Conservation (phyloP, 257 asterid genomes). For the Solanum ossicruentum region DNA sequence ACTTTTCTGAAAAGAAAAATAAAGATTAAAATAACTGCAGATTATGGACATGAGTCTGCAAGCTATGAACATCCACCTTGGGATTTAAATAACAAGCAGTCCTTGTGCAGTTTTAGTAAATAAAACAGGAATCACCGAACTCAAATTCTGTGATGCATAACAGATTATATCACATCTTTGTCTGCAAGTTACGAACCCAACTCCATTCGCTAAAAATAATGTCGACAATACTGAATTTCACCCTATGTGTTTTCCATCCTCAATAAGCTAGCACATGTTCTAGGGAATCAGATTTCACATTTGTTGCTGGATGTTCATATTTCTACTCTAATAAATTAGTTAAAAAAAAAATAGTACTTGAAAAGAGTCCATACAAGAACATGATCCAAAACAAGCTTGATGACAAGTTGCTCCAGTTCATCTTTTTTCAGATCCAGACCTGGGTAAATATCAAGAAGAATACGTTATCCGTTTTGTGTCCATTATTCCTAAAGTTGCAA, state of each 20-base stretch:
- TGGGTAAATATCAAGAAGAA: conserved; percentile 17
- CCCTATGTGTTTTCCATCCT: neutral
- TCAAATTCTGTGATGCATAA: neutral
- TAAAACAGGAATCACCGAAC: neutral
- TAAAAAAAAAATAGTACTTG: neutral
- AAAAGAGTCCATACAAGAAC: conserved; percentile 46
- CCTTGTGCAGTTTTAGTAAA: neutral
- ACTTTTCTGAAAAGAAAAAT: neutral
- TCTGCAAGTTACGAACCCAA: neutral
- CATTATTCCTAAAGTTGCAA: neutral
- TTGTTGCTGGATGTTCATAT: neutral
- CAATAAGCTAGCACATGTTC: neutral
- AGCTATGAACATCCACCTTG: neutral
- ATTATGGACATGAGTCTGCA: neutral
- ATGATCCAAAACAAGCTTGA: conserved; percentile 65
- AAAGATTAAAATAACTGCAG: neutral
- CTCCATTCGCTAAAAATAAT: neutral
- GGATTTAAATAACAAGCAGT: neutral
- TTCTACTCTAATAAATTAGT: neutral
- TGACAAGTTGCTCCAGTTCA: conserved; percentile 64
- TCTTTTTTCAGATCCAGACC: conserved; percentile 72
- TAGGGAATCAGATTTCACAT: neutral
- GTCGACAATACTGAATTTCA: neutral
- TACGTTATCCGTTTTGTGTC: neutral
- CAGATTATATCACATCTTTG: neutral